Evolutionary conservation across 1,284 basidiomycete genomes (phyloP).

Genomic region (Trametes versicolor): DNA sequence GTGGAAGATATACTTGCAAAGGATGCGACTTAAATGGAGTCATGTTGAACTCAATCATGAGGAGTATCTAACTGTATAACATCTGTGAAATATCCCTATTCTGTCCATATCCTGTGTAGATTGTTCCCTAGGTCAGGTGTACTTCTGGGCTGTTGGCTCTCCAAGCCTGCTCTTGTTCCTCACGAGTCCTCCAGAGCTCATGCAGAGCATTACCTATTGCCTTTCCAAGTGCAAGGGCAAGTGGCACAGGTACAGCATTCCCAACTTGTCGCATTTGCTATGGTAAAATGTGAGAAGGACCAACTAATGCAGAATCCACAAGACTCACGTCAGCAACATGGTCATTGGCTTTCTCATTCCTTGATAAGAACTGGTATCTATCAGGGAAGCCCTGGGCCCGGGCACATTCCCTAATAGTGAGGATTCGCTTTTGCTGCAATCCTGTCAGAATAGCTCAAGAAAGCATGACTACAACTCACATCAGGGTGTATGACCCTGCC

Average conservation of each 20-base stretch:
- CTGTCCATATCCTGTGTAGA: neutral
- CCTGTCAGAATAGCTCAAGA: neutral
- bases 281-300: neutral
- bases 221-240: constrained; percentile 70
- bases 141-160: constrained; percentile 53
- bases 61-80: neutral
- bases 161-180: constrained; percentile 48
- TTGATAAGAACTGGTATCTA: constrained; percentile 63
- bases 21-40: constrained; percentile 37
- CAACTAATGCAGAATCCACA: neutral
- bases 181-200: constrained; percentile 49
- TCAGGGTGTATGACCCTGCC: constrained; percentile 65
- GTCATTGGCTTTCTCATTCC: constrained; percentile 46
- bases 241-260: constrained; percentile 76
- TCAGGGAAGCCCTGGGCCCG: constrained; percentile 81
- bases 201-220: constrained; percentile 61
- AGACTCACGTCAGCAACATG: constrained; percentile 56
- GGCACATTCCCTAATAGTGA: constrained; percentile 72
- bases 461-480: constrained; percentile 48
- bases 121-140: constrained; percentile 26
- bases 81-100: neutral
- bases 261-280: constrained; percentile 78
- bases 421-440: constrained; percentile 68
- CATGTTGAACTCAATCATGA: neutral
- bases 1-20: constrained; percentile 79